phyloP scores from a whole-genome alignment of 2,329 filamentous ascomycete genomes.

The Ophidiomyces ophidiicola region DNA sequence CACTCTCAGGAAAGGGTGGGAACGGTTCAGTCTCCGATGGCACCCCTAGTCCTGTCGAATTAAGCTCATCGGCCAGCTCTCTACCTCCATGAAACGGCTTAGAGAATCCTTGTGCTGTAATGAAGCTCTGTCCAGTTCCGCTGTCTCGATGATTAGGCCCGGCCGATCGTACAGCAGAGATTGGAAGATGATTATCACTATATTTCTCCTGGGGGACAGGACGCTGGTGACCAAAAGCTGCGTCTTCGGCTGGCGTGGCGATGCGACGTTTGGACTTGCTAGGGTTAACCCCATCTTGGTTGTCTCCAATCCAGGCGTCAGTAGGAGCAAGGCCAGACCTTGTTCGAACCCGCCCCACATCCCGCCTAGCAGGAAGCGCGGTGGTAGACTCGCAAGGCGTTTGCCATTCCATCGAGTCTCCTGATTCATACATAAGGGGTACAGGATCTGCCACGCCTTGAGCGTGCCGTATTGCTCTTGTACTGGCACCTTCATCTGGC shows the following conservation, averaged over 20 bases:
- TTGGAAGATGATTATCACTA: background rate
- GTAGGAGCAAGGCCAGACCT: background rate
- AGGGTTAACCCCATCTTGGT: background rate
- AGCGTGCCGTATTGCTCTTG: slow-evolving; percentile 9
- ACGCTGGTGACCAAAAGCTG: background rate
- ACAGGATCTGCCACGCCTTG: slow-evolving; percentile 6
- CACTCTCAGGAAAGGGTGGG: slow-evolving; percentile 6
- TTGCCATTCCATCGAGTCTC: slow-evolving; percentile 3
- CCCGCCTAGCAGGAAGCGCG: slow-evolving; percentile 1
- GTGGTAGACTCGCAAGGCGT: slow-evolving; percentile 9
- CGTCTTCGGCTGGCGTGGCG: background rate
- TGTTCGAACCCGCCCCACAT: background rate
- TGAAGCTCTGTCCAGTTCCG: background rate
- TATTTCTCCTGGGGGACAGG: background rate
- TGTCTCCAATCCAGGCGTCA: background rate
- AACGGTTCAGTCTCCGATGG: slow-evolving; percentile 13
- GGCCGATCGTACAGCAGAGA: background rate
- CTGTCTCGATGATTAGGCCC: background rate
- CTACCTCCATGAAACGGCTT: slow-evolving; percentile 3
- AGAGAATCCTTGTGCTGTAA: slow-evolving; percentile 1
- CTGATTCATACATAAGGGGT: slow-evolving; percentile 1
- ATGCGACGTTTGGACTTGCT: background rate
- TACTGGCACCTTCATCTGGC: slow-evolving; percentile 8
- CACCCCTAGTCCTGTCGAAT: slow-evolving; percentile 3
- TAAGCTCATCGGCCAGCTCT: slow-evolving; percentile 11